Base-by-base conservation (phyloP, 1,284 basidiomycete genomes). In the Puccinia polysora region DNA sequence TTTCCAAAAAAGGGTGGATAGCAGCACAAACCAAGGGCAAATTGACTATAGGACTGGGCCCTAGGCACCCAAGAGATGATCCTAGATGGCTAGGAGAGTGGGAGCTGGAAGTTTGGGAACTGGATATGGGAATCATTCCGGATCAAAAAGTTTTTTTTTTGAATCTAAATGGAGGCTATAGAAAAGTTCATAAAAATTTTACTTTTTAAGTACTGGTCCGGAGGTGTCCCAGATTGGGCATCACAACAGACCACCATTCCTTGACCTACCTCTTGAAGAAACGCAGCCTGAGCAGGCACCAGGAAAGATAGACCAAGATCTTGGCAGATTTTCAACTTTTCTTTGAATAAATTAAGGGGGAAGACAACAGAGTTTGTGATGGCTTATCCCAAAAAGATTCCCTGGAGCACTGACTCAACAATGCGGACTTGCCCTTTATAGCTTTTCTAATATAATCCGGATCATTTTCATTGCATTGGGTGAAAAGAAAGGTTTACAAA, bases 191-290 rank as follows among this genome's bases (percentile, higher is more conserved):
- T n/a, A n/a, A n/a, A n/a, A n/a, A n/a, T n/a, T n/a, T n/a, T n/a
- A n/a, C n/a, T n/a, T n/a, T n/a, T n/a, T n/a, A n/a, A n/a, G n/a
- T n/a, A n/a, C n/a, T n/a, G n/a, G n/a, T n/a, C n/a, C n/a, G n/a
- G n/a, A n/a, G n/a, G n/a, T n/a, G n/a, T n/a, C n/a, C n/a, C n/a
- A n/a, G n/a, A n/a, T n/a, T n/a, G n/a, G n/a, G n/a, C n/a, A n/a
- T n/a, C n/a, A n/a, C n/a, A n/a, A n/a, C n/a, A n/a, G 78, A 77
- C 0, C 80, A 0, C 63, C 69, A 0, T 74, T 73, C 38, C 47
- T 62, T 0, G 76, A 78, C 1, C 79, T 78, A 73, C 74, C 80
- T 8, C 81, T 80, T 0, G 76, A 75, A 75, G 0, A 75, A 75
- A 5, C 52, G 75, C 0, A 80, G 64, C 15, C 38, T 20, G 4